Evolutionary conservation across 352 stramenopile genomes (phyloP).

Genomic region (Blastocystis sp.): DNA sequence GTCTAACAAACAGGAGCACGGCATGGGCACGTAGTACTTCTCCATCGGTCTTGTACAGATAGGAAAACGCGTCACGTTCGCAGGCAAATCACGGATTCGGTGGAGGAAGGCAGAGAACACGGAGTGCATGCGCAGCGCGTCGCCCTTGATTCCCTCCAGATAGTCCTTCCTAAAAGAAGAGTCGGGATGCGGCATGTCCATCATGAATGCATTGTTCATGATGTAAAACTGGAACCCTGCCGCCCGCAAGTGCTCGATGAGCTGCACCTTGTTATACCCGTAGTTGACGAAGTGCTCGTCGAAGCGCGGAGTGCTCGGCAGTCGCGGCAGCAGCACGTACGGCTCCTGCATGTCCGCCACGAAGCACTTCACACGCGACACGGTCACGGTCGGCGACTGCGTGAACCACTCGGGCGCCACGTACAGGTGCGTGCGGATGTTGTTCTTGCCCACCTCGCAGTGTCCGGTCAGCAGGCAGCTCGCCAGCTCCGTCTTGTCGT

Average conservation of each 20-base stretch:
- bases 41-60: not conserved
- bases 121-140: not conserved
- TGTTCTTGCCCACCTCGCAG: constrained; percentile 6
- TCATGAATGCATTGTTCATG: constrained; percentile 60
- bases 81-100: not conserved
- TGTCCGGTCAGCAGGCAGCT: not conserved
- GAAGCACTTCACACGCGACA: constrained; percentile 46
- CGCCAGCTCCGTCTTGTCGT: constrained; percentile 14
- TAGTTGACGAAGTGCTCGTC: constrained; percentile 61
- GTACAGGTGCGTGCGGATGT: constrained; percentile 58
- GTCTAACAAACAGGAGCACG: not conserved
- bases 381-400: not conserved
- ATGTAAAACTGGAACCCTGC: constrained; percentile 58
- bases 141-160: not conserved
- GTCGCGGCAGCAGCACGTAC: constrained; percentile 28
- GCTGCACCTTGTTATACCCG: constrained; percentile 69
- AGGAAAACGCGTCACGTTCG: not conserved
- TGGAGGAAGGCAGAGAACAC: not conserved
- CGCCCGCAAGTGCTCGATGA: constrained; percentile 58
- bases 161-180: constrained; percentile 57
- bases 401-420: constrained; percentile 32
- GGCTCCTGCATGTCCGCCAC: constrained; percentile 58
- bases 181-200: constrained; percentile 68
- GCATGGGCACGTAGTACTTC: not conserved
- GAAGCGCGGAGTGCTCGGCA: constrained; percentile 18